Percentiles rank a stretch among this genome's conserved stretches.
Evolutionary conservation across 371 early-diverging fungal species (phyloP).

Genomic region (Encephalitozoon hellem): DNA sequence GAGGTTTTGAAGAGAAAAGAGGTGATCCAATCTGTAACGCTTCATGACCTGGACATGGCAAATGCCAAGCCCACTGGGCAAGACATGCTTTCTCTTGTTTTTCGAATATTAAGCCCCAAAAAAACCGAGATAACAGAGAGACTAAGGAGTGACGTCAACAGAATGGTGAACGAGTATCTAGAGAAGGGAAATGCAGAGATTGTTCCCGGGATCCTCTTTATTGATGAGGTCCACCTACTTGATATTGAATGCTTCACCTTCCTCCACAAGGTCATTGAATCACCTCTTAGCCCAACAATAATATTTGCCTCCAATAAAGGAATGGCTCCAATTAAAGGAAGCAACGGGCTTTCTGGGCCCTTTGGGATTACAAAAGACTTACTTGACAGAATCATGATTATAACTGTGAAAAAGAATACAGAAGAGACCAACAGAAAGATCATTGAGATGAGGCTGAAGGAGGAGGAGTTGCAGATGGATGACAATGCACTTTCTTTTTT

Average conservation of each 20-base stretch:
- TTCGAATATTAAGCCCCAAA: constrained; percentile 12
- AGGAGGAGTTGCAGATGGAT: constrained; percentile 26
- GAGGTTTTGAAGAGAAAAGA: constrained; percentile 51
- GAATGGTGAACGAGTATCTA: constrained; percentile 27
- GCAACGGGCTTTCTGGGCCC: background rate
- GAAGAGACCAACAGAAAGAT: background rate
- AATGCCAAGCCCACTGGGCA: constrained; percentile 36
- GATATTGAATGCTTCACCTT: constrained; percentile 46
- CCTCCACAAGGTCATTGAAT: constrained; percentile 35
- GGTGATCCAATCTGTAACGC: constrained; percentile 41
- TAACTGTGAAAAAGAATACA: constrained; percentile 1
- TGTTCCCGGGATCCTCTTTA: constrained; percentile 48
- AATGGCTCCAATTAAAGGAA: background rate
- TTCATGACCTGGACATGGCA: constrained; percentile 54
- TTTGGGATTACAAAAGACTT: constrained; percentile 43
- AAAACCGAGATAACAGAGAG: constrained; percentile 42
- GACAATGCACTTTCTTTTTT: constrained; percentile 11
- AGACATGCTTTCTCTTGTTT: constrained; percentile 33
- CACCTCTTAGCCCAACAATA: constrained; percentile 32
- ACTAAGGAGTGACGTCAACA: constrained; percentile 45
- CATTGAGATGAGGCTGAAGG: constrained; percentile 18
- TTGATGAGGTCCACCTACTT: constrained; percentile 51
- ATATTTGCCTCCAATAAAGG: constrained; percentile 43
- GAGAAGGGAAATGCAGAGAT: constrained; percentile 41
- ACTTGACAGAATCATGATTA: constrained; percentile 32